These are phyloP conservation scores for Pilobolus umbonatus DNA, from an alignment of 192 early-diverging fungal species.

Conservation along the genomic window DNA sequence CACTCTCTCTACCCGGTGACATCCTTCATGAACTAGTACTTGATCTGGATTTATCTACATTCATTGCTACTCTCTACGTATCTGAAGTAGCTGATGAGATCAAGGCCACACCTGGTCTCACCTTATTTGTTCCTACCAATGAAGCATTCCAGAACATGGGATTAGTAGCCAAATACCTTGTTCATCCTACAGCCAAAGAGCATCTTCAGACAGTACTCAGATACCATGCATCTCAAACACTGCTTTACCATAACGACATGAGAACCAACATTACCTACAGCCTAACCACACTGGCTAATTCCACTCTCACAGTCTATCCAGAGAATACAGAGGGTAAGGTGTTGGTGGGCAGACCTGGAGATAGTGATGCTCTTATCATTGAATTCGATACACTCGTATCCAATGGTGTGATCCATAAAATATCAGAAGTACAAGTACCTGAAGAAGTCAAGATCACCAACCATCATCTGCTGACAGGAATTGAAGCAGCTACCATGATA, in stretches of 20 bases:
- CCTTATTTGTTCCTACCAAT: conserved; percentile 61
- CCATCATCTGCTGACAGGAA: conserved; percentile 38
- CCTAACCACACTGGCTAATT: conserved; percentile 36
- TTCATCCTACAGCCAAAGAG: conserved; percentile 30
- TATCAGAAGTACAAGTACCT: conserved; percentile 40
- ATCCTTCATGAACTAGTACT: conserved; percentile 19
- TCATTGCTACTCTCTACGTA: conserved; percentile 29
- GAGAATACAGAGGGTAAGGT: conserved; percentile 4
- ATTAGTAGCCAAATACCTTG: conserved; percentile 55
- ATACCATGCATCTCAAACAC: conserved; percentile 43
- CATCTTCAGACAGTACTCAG: conserved; percentile 38
- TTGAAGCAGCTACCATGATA: conserved; percentile 36
- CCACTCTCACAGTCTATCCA: conserved; percentile 31
- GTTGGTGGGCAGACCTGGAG: neutral
- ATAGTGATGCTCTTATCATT: conserved; percentile 5
- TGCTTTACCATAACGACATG: conserved; percentile 40
- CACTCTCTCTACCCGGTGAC: conserved; percentile 16
- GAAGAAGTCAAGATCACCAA: conserved; percentile 37
- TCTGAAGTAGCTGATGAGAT: conserved; percentile 13
- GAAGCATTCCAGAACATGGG: conserved; percentile 54
- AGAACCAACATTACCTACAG: conserved; percentile 12
- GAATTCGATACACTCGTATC: conserved; percentile 36
- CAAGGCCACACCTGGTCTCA: conserved; percentile 22
- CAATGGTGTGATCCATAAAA: conserved; percentile 47
- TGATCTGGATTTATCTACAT: conserved; percentile 31